Evolutionary conservation across 1,284 basidiomycete genomes (phyloP), one percentile per base, ranked within the genome.

Genomic region (Tilletiopsis washingtonensis): DNA sequence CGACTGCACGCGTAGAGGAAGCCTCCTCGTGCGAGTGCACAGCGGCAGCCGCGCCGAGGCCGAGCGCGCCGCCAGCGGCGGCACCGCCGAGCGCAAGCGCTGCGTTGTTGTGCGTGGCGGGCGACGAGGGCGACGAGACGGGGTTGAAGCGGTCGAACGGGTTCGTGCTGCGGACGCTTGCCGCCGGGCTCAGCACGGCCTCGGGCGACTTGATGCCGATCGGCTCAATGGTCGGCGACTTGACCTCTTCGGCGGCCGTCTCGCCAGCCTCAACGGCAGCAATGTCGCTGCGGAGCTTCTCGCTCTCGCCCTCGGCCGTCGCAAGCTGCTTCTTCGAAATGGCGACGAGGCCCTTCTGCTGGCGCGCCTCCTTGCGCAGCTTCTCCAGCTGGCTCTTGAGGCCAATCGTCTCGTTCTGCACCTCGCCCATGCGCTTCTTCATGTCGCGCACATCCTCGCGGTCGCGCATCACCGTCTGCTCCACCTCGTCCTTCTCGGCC

Each of bases 311-410:
- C 74, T 97, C 91, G 44, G 88, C 86, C 0, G 86, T 83, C 14
- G 81, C 81, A 20, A 98, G 78, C 76, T 98, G 94, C 76, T 98
- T 98, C 77, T 85, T 86, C 7, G 88, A 86, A 71, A 98, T 94
- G 3, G 91, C 90, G 14, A 91, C 79, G 51, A 94, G 78, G 12
- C 93, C 94, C 74, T 91, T 94, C 75, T 97, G 91, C 73, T 94
- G 89, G 70, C 94, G 85, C 0, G 87, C 88, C 44, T 97, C 91
- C 76, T 91, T 96, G 77, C 84, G 90, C 42, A 83, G 74, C 76
- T 88, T 91, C 74, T 97, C 94, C 38, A 91, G 77, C 58, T 86
- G 82, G 7, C 76, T 78, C 75, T 86, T 91, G 49, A 86, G 74
- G 6, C 76, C 74, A 40, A 84, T 82, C 39, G 84, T 84, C 74